phyloP scores from a whole-genome alignment of 441 rosid species.

The Viola pubescens region DNA sequence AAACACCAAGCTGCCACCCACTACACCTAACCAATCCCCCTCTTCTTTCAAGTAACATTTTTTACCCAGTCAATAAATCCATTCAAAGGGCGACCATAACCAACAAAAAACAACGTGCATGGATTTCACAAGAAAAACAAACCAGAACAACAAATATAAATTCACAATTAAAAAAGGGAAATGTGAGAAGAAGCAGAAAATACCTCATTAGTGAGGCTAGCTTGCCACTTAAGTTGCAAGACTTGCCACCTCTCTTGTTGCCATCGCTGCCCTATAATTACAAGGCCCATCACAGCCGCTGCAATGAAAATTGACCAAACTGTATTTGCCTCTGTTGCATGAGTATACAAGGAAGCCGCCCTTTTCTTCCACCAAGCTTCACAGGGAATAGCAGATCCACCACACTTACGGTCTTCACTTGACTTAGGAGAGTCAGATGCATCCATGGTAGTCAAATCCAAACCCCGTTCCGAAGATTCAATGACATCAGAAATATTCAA shows the following conservation, averaged over 20 bases:
- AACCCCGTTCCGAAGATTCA: slow-evolving; percentile 31
- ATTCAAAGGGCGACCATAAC: neutral
- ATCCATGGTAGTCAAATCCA: slow-evolving; percentile 29
- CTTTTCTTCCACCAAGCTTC: slow-evolving; percentile 96
- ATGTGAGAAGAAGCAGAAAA: neutral
- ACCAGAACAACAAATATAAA: neutral
- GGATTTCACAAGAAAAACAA: neutral
- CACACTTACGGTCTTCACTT: slow-evolving; percentile 29
- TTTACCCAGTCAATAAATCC: too few relatives aligned
- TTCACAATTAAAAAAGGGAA: neutral
- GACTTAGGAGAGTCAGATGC: slow-evolving; percentile 26
- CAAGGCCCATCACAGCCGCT: slow-evolving; percentile 89
- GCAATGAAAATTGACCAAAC: slow-evolving; percentile 91
- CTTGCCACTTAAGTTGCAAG: slow-evolving; percentile 81
- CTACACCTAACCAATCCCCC: too few relatives aligned
- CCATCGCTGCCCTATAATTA: slow-evolving; percentile 89
- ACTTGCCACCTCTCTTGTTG: slow-evolving; percentile 89
- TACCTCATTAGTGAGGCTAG: slow-evolving; percentile 64
- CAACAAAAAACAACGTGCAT: neutral
- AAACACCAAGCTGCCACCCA: too few relatives aligned
- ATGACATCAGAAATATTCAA: slow-evolving; percentile 24
- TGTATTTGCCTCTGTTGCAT: slow-evolving; percentile 80
- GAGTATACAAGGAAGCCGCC: slow-evolving; percentile 58
- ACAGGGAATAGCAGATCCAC: slow-evolving; percentile 49
- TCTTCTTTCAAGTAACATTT: too few relatives aligned